Percentiles rank a stretch among this genome's conserved stretches.
Conservation (phyloP, 1,139 yeast genomes). For the Pichia sp. region DNA sequence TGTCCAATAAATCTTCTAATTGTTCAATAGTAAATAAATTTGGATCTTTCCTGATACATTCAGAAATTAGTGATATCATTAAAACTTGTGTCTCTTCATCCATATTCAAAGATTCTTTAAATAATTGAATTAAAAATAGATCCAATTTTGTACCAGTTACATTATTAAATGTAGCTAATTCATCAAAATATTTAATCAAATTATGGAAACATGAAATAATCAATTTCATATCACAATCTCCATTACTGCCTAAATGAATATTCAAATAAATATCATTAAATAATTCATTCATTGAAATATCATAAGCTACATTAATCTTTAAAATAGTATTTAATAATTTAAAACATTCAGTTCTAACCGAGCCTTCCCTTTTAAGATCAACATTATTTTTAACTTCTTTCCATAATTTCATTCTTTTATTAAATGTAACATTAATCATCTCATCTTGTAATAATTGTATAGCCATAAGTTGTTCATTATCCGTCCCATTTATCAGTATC, state of each 20-base stretch:
- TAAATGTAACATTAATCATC: constrained; percentile 46
- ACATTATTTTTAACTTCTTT: constrained; percentile 56
- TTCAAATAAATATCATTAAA: constrained; percentile 54
- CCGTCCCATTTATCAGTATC: constrained; percentile 35
- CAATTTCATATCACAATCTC: constrained; percentile 50
- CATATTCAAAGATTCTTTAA: constrained; percentile 3
- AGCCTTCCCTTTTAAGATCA: constrained; percentile 34
- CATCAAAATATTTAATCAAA: constrained; percentile 54
- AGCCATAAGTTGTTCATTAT: constrained; percentile 41
- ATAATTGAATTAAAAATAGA: constrained; percentile 30
- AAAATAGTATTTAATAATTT: constrained; percentile 53
- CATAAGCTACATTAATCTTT: constrained; percentile 41
- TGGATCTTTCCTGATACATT: constrained; percentile 3
- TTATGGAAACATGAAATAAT: constrained; percentile 46
- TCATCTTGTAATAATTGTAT: constrained; percentile 47
- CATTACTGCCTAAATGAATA: constrained; percentile 30
- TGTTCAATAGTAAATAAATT: constrained; percentile 4
- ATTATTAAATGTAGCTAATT: constrained; percentile 40
- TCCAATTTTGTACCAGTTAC: constrained; percentile 42
- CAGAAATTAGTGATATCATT: constrained; percentile 6
- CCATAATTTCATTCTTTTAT: constrained; percentile 74
- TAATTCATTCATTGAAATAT: constrained; percentile 43
- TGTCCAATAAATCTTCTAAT: constrained; percentile 1
- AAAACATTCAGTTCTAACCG: constrained; percentile 50
- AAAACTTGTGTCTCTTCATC: constrained; percentile 9